These are phyloP conservation scores for Suillus lakei DNA, from an alignment of 768 basidiomycete species.

Conservation along the genomic window DNA sequence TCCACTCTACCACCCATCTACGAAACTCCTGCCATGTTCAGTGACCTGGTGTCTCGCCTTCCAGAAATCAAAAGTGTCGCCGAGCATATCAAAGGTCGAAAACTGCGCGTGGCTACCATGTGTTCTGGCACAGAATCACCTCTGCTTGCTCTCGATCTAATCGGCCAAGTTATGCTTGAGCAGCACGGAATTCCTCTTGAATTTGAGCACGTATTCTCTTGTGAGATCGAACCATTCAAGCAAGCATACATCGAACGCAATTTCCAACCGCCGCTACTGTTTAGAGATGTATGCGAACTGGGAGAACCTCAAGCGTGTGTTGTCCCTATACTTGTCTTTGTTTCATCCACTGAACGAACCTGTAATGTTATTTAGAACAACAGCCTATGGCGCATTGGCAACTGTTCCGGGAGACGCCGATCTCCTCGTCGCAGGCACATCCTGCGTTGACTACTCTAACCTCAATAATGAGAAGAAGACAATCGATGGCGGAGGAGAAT, in stretches of 20 bases:
- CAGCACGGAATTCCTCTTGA: constrained; percentile 68
- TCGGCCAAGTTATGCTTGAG: constrained; percentile 74
- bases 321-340: neutral
- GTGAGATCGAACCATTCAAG: constrained; percentile 97
- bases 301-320: constrained; percentile 78
- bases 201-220: constrained; percentile 93
- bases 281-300: constrained; percentile 93
- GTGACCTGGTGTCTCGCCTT: constrained; percentile 69
- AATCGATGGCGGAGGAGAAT: constrained; percentile 89
- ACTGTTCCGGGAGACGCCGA: constrained; percentile 91
- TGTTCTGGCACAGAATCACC: constrained; percentile 97
- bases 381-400: constrained; percentile 87
- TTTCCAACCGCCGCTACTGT: constrained; percentile 89
- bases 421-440: constrained; percentile 90
- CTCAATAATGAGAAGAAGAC: constrained; percentile 92
- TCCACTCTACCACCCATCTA: constrained; percentile 80
- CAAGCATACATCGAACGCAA: constrained; percentile 98
- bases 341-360: neutral
- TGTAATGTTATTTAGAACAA: constrained; percentile 58
- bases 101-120: constrained; percentile 95
- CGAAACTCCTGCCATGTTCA: constrained; percentile 73
- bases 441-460: constrained; percentile 97
- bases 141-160: constrained; percentile 85
- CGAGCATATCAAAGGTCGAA: constrained; percentile 73
- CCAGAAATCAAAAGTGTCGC: constrained; percentile 70